Percentiles rank a stretch among this genome's conserved stretches.
These are phyloP conservation scores for Lactarius akahatsu DNA, from an alignment of 768 basidiomycete species.

Conservation along the genomic window DNA sequence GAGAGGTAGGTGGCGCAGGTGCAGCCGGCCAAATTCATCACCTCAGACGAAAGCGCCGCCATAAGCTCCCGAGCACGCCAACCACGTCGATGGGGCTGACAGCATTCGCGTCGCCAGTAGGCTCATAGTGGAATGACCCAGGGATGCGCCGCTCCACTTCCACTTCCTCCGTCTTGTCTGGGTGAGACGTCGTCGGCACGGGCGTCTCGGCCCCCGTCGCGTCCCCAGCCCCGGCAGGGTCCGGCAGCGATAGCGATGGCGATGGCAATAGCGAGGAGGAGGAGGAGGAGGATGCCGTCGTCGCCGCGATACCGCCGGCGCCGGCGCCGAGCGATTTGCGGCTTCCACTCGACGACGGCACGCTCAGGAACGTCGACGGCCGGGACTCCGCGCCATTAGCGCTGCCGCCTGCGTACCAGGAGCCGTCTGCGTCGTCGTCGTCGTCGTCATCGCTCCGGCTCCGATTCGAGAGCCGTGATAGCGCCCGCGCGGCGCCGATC, in stretches of 20 bases:
- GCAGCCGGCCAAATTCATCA: neutral
- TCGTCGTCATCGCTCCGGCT: neutral
- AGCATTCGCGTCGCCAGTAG: neutral
- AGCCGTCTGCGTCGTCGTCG: neutral
- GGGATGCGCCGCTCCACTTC: slow-evolving; percentile 19
- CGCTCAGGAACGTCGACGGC: neutral
- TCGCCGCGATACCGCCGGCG: too few species aligned
- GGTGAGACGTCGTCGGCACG: neutral
- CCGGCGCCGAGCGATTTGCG: neutral
- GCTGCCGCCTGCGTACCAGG: neutral
- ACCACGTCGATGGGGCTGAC: neutral
- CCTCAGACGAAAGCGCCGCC: slow-evolving; percentile 21
- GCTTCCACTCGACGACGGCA: slow-evolving; percentile 1
- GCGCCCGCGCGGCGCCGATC: slow-evolving; percentile 50
- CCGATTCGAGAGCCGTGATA: slow-evolving; percentile 4
- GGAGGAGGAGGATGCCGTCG: too few species aligned
- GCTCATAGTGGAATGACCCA: slow-evolving; percentile 20
- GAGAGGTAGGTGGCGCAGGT: too few species aligned
- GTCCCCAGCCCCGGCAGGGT: neutral
- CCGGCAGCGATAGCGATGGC: neutral
- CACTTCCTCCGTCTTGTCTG: neutral
- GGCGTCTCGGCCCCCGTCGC: neutral
- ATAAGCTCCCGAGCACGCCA: slow-evolving; percentile 12
- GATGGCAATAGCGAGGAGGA: too few species aligned
- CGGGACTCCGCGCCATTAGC: neutral